Percentiles rank a stretch among this genome's conserved stretches.
Conservation (phyloP, 2,329 filamentous ascomycete genomes). For the Apiospora rasikravindrae region DNA sequence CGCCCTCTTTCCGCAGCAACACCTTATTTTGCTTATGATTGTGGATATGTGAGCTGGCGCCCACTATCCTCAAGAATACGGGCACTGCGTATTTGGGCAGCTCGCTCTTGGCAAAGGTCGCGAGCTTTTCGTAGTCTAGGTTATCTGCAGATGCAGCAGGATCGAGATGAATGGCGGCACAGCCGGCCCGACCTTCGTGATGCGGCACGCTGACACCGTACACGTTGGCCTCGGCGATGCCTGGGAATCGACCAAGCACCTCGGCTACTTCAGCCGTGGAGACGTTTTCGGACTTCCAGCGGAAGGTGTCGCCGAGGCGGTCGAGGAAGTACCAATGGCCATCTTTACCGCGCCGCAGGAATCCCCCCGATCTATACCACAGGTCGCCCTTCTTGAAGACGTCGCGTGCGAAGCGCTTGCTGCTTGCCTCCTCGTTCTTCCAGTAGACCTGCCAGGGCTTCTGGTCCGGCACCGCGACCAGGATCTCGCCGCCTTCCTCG, state of each 20-base stretch:
- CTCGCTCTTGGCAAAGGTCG: constrained; percentile 36
- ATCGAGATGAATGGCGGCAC: constrained; percentile 42
- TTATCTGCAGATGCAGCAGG: constrained; percentile 27
- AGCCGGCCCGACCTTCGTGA: constrained; percentile 43
- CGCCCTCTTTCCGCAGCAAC: constrained; percentile 42
- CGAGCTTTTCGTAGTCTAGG: constrained; percentile 40
- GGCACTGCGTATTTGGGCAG: constrained; percentile 46
- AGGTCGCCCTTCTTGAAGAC: constrained; percentile 68
- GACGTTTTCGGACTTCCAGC: constrained; percentile 58
- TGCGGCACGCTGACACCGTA: constrained; percentile 43
- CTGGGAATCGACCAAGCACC: constrained; percentile 39
- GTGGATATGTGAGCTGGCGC: constrained; percentile 43
- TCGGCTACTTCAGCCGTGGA: constrained; percentile 45
- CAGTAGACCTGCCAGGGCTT: constrained; percentile 71
- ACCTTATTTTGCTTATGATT: constrained; percentile 47
- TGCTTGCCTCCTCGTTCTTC: constrained; percentile 61
- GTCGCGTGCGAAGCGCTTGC: constrained; percentile 65
- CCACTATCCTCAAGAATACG: constrained; percentile 42
- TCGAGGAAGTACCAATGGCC: constrained; percentile 71
- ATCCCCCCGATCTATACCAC: constrained; percentile 69
- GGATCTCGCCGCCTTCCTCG: constrained; percentile 73
- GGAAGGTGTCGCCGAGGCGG: constrained; percentile 69
- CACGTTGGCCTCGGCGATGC: constrained; percentile 43
- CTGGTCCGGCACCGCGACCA: constrained; percentile 61
- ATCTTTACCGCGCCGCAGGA: constrained; percentile 60